These are phyloP conservation scores for Lichtheimia ramosa DNA, from an alignment of 371 early-diverging fungal genomes.

Conservation along the genomic window DNA sequence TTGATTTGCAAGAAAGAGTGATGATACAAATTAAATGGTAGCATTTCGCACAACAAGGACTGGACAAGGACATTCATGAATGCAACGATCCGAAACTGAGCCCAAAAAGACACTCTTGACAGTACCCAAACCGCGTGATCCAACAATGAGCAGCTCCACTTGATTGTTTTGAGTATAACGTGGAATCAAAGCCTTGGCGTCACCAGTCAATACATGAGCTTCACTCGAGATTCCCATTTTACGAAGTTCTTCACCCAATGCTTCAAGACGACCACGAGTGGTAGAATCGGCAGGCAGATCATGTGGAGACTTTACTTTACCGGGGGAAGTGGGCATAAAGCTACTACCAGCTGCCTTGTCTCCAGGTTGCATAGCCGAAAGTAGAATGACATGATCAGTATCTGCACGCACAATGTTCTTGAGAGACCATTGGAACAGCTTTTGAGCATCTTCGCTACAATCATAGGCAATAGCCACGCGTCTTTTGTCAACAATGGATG, in stretches of 20 bases:
- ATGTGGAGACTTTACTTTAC: constrained; percentile 1
- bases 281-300: constrained; percentile 16
- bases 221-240: constrained; percentile 38
- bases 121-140: constrained; percentile 48
- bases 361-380: constrained; percentile 32
- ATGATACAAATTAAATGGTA: constrained; percentile 29
- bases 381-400: constrained; percentile 43
- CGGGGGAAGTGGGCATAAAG: constrained; percentile 22
- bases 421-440: constrained; percentile 48
- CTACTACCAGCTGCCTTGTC: not conserved
- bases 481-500: constrained; percentile 48
- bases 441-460: constrained; percentile 49
- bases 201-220: constrained; percentile 50
- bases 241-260: constrained; percentile 29
- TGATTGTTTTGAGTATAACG: constrained; percentile 40
- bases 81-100: constrained; percentile 49
- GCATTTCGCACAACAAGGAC: constrained; percentile 51
- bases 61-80: constrained; percentile 52
- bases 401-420: constrained; percentile 43
- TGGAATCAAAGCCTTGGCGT: constrained; percentile 38
- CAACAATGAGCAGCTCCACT: constrained; percentile 49
- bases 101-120: constrained; percentile 53
- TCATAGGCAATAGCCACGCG: constrained; percentile 53
- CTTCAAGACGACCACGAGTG: constrained; percentile 31
- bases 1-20: not conserved